phyloP scores from a whole-genome alignment of 2,329 filamentous ascomycete species.

The Colletotrichum theobromicola region DNA sequence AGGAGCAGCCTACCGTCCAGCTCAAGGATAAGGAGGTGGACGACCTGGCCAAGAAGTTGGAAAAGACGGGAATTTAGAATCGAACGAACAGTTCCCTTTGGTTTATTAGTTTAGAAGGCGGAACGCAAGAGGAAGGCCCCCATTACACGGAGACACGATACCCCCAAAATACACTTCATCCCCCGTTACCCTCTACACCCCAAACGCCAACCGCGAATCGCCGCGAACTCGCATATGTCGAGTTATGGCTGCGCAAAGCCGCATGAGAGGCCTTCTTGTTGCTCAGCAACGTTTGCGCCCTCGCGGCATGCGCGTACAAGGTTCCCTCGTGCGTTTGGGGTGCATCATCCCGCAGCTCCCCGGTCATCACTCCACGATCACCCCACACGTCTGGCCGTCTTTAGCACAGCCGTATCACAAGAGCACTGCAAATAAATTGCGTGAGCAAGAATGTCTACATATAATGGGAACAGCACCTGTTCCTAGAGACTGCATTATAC shows the following conservation, averaged over 20 bases:
- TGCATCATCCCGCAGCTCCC: background rate
- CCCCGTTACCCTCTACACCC: background rate
- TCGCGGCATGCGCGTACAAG: background rate
- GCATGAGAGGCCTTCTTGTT: background rate
- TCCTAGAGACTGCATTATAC: background rate
- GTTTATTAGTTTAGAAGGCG: slow-evolving; percentile 19
- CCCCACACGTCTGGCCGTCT: background rate
- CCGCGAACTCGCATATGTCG: background rate
- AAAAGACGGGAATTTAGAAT: slow-evolving; percentile 68
- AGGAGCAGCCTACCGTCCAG: slow-evolving; percentile 75
- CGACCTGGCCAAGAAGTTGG: slow-evolving; percentile 75
- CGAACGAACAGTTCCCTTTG: slow-evolving; percentile 10
- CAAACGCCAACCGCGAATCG: background rate
- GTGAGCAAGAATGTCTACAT: background rate
- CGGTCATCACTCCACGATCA: slow-evolving; percentile 10
- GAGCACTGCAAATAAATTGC: background rate
- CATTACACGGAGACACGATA: slow-evolving; percentile 21
- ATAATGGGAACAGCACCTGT: background rate
- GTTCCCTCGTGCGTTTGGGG: background rate
- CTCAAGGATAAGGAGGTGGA: slow-evolving; percentile 81
- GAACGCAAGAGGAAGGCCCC: slow-evolving; percentile 21
- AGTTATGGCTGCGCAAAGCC: background rate
- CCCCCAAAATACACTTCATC: slow-evolving; percentile 22
- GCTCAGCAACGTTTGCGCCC: background rate
- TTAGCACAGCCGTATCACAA: background rate